A percentile compares a stretch with the other conserved stretches of the same genome.
phyloP scores from a whole-genome alignment of 106 monocot genomes.

The Agapanthus africanus region DNA sequence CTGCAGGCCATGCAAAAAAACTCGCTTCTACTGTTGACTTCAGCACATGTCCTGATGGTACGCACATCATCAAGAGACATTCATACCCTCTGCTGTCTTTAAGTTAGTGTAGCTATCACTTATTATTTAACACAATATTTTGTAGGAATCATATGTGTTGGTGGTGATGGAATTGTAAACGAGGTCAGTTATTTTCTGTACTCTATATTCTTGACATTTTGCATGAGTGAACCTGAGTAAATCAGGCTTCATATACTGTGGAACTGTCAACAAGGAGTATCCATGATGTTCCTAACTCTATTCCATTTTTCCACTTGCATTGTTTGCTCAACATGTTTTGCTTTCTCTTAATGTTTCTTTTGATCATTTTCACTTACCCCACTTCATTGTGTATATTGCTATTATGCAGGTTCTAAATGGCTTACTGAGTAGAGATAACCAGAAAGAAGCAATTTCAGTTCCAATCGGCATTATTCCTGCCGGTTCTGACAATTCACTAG shows the following conservation, averaged over 20 bases:
- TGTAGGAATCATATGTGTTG: constrained; percentile 93
- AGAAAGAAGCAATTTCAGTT: constrained; percentile 90
- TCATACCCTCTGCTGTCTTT: not conserved
- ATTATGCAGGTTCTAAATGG: constrained; percentile 87
- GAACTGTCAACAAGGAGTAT: not conserved
- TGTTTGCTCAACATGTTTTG: not conserved
- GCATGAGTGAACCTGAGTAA: not conserved
- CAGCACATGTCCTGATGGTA: constrained; percentile 90
- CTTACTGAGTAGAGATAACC: constrained; percentile 70
- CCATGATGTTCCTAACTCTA: too few species aligned
- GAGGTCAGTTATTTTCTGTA: constrained; percentile 57
- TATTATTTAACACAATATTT: constrained; percentile 3
- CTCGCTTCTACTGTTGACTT: constrained; percentile 89
- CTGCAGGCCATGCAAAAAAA: constrained; percentile 85
- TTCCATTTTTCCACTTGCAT: not conserved
- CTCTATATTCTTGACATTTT: not conserved
- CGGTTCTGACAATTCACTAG: constrained; percentile 96
- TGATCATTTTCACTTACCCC: too few species aligned
- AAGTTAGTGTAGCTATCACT: not conserved
- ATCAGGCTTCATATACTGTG: not conserved
- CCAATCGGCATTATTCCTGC: constrained; percentile 98
- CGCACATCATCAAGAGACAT: not conserved
- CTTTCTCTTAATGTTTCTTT: not conserved
- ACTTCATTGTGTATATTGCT: too few species aligned
- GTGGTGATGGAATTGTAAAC: constrained; percentile 98